Conservation (phyloP, 164 flowering plant genomes). For the Cinnamomum chago region DNA sequence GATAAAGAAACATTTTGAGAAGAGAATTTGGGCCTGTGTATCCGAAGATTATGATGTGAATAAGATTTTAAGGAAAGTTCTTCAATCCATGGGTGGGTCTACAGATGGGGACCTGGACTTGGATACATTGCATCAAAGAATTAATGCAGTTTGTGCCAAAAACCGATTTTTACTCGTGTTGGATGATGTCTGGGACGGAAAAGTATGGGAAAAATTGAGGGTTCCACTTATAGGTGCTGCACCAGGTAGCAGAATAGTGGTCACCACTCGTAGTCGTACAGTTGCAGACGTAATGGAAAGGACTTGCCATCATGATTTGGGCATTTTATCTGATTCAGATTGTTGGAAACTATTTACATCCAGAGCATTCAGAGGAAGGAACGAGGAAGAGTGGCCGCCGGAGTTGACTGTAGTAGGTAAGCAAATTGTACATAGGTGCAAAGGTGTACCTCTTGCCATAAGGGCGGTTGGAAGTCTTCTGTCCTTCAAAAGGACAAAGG, state of each 20-base stretch:
- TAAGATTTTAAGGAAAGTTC: not conserved
- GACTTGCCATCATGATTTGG: not conserved
- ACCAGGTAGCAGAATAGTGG: slow-evolving; percentile 2
- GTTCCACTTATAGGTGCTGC: not conserved
- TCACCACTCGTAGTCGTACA: slow-evolving; percentile 4
- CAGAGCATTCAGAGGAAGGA: slow-evolving; percentile 5
- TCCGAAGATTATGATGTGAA: slow-evolving; percentile 9
- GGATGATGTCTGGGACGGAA: slow-evolving; percentile 17
- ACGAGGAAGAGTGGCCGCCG: not conserved
- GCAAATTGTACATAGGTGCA: slow-evolving; percentile 13
- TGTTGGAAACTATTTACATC: slow-evolving; percentile 8
- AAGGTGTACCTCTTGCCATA: slow-evolving; percentile 18
- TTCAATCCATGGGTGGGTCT: not conserved
- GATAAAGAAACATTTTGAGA: slow-evolving; percentile 2
- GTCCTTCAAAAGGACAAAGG: not conserved
- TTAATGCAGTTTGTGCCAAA: not conserved
- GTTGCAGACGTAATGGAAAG: not conserved
- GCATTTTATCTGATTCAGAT: not conserved
- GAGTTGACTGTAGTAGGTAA: not conserved
- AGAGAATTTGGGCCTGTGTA: slow-evolving; percentile 14
- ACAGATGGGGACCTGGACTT: too few species aligned
- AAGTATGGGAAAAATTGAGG: not conserved
- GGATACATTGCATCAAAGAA: not conserved
- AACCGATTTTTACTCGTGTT: slow-evolving; percentile 12
- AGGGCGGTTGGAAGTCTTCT: slow-evolving; percentile 13